These are phyloP conservation scores for Coemansia umbellata DNA, from an alignment of 192 early-diverging fungal genomes.

Conservation along the genomic window DNA sequence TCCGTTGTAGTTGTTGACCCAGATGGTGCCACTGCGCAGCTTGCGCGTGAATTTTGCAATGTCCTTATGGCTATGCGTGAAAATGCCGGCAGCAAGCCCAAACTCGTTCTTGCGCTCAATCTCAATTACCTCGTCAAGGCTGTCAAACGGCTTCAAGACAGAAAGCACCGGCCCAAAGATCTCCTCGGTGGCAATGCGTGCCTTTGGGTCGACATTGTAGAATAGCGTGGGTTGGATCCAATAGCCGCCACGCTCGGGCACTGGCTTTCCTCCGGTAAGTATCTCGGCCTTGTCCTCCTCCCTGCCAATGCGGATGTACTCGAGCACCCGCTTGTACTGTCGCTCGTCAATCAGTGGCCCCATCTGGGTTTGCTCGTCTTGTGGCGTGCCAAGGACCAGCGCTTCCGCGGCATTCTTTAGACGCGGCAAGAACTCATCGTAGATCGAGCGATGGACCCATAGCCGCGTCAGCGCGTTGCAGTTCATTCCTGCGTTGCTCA, in stretches of 20 bases:
- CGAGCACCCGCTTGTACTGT: constrained; percentile 56
- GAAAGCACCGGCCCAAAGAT: constrained; percentile 61
- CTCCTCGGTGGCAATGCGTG: constrained; percentile 52
- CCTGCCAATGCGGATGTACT: constrained; percentile 48
- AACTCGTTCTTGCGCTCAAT: constrained; percentile 51
- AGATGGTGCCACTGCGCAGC: constrained; percentile 52
- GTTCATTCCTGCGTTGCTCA: constrained; percentile 68
- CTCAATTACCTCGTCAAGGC: constrained; percentile 49
- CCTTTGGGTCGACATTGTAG: constrained; percentile 38
- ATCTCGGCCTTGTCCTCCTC: constrained; percentile 20
- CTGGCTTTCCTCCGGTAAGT: constrained; percentile 35
- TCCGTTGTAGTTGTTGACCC: constrained; percentile 61
- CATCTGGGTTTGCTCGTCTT: constrained; percentile 27
- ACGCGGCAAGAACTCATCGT: constrained; percentile 59
- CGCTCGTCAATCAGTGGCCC: constrained; percentile 54
- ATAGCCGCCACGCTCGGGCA: constrained; percentile 45
- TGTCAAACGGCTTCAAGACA: constrained; percentile 52
- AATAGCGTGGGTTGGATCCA: constrained; percentile 62
- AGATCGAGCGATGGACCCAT: constrained; percentile 63
- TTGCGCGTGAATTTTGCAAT: constrained; percentile 44
- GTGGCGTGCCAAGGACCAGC: constrained; percentile 18
- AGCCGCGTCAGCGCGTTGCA: constrained; percentile 73
- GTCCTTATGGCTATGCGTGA: constrained; percentile 41
- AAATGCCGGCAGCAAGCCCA: constrained; percentile 56
- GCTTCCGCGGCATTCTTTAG: constrained; percentile 47